Evolutionary conservation across 352 stramenopile species (phyloP).

Genomic region (Phytophthora niederhauseri): DNA sequence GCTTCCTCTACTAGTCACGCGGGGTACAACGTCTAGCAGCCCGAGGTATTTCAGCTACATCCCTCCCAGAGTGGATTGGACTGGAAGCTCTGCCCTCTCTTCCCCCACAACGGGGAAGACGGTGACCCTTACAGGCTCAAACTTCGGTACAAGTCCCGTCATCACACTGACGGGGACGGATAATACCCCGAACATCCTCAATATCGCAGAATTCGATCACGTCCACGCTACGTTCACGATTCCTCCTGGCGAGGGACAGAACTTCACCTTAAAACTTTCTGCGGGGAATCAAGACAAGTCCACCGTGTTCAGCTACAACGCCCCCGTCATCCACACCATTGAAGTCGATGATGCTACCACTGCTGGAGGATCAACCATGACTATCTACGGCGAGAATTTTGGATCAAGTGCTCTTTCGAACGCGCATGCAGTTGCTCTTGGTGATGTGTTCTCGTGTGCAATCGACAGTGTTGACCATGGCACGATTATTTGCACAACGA

Average conservation of each 20-base stretch:
- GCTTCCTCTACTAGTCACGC: conserved; percentile 40
- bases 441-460: conserved; percentile 37
- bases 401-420: conserved; percentile 46
- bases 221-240: conserved; percentile 45
- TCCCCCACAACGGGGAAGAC: conserved; percentile 50
- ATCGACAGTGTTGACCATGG: conserved; percentile 44
- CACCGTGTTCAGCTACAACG: conserved; percentile 57
- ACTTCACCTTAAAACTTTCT: conserved; percentile 41
- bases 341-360: conserved; percentile 44
- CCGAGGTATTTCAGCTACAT: conserved; percentile 62
- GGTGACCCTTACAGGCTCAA: conserved; percentile 44
- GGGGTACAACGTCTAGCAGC: conserved; percentile 45
- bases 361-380: conserved; percentile 50
- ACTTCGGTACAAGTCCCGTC: conserved; percentile 48
- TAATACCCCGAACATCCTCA: conserved; percentile 11
- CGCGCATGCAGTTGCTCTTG: conserved; percentile 39
- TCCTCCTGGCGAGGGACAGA: conserved; percentile 52
- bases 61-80: conserved; percentile 48
- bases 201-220: conserved; percentile 38
- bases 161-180: conserved; percentile 27
- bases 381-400: conserved; percentile 57
- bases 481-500: conserved; percentile 41
- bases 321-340: conserved; percentile 47
- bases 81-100: conserved; percentile 31
- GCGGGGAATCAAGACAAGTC: conserved; percentile 49